These are phyloP conservation scores for Streptanthus diversifolius DNA, from an alignment of 345 rosid genomes.

Conservation along the genomic window DNA sequence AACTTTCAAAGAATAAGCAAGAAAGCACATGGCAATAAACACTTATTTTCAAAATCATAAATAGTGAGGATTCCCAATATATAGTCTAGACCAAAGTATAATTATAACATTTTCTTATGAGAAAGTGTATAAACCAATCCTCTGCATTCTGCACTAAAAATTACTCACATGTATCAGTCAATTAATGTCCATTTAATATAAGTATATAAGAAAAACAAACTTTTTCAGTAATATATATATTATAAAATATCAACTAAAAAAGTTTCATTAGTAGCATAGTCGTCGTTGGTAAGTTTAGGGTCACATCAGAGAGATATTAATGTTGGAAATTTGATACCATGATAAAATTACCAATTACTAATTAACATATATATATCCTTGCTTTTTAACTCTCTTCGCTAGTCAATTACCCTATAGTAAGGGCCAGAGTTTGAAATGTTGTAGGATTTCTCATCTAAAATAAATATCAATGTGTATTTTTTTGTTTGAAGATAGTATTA, in stretches of 20 bases:
- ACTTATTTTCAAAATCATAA: neutral
- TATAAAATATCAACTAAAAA: slow-evolving; percentile 4
- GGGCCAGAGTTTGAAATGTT: neutral
- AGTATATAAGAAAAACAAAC: neutral
- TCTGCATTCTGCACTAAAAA: slow-evolving; percentile 1
- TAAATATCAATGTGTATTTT: neutral
- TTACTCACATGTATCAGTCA: slow-evolving; percentile 14
- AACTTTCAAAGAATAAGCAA: neutral
- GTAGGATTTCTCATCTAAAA: neutral
- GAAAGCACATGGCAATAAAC: slow-evolving; percentile 21
- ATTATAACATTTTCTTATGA: neutral
- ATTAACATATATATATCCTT: neutral
- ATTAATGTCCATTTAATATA: neutral
- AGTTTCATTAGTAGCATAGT: neutral
- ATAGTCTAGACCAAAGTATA: neutral
- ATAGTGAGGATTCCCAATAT: slow-evolving; percentile 1
- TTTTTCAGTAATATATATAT: neutral
- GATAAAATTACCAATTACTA: slow-evolving; percentile 5
- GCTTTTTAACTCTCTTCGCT: neutral
- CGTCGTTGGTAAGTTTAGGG: slow-evolving; percentile 29
- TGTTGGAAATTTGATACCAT: slow-evolving; percentile 11
- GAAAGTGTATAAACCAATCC: neutral
- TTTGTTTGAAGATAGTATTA: neutral
- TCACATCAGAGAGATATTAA: slow-evolving; percentile 17
- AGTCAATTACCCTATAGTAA: neutral